These are phyloP conservation scores for Fragilaria crotonensis DNA, from an alignment of 108 stramenopile genomes.

Conservation along the genomic window DNA sequence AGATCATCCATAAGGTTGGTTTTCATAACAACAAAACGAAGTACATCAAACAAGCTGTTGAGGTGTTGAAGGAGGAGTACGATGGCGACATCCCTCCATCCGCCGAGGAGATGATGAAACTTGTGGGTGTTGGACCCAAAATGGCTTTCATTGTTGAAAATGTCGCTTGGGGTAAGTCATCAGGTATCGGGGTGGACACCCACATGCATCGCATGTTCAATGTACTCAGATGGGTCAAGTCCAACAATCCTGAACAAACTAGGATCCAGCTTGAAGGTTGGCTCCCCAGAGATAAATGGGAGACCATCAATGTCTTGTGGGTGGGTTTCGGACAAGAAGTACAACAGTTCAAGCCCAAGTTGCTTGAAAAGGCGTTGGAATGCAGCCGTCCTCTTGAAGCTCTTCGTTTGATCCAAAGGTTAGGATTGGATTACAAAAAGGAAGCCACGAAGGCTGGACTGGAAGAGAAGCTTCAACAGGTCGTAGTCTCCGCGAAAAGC, in stretches of 20 bases:
- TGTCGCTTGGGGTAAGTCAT: conserved; percentile 47
- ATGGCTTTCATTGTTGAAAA: conserved; percentile 87
- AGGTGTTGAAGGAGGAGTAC: conserved; percentile 55
- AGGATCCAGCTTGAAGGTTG: conserved; percentile 76
- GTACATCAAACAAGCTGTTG: conserved; percentile 59
- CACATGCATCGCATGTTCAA: conserved; percentile 93
- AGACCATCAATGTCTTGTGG: conserved; percentile 73
- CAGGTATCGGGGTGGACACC: conserved; percentile 91
- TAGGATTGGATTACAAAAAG: conserved; percentile 64
- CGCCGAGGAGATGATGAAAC: conserved; percentile 57
- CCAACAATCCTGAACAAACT: conserved; percentile 81
- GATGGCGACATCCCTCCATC: conserved; percentile 73
- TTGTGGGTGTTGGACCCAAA: conserved; percentile 89
- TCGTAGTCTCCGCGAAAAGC: conserved; percentile 1
- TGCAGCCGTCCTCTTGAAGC: conserved; percentile 61
- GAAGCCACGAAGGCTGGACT: conserved; percentile 48
- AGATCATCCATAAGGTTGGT: conserved; percentile 65
- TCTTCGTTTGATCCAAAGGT: conserved; percentile 42
- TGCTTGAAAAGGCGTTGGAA: conserved; percentile 57
- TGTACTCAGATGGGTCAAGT: conserved; percentile 67
- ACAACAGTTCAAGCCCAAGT: conserved; percentile 78
- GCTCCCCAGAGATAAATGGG: conserved; percentile 78
- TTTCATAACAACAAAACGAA: conserved; percentile 94
- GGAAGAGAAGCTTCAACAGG: conserved; percentile 34
- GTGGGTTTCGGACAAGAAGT: conserved; percentile 92